phyloP scores from a whole-genome alignment of 352 stramenopile species.

The Globisporangium heterothallicum region DNA sequence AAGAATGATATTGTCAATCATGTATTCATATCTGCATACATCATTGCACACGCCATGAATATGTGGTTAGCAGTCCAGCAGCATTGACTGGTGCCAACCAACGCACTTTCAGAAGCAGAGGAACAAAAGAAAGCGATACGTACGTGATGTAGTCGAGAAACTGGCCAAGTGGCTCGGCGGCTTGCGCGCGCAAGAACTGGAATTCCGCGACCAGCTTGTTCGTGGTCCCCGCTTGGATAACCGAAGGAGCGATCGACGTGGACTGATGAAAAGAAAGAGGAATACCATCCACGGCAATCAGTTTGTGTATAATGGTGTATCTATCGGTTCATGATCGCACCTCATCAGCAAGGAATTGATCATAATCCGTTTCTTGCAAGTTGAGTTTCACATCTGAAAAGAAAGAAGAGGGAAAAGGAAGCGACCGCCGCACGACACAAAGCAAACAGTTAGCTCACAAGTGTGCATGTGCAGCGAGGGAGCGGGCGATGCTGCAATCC shows the following conservation, averaged over 20 bases:
- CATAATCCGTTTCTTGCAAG: slow-evolving; percentile 98
- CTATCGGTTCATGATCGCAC: slow-evolving; percentile 33
- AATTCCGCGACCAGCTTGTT: slow-evolving; percentile 95
- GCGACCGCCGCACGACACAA: too few species aligned
- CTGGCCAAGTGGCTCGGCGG: slow-evolving; percentile 92
- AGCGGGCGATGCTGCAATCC: too few species aligned
- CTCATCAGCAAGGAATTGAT: slow-evolving; percentile 94
- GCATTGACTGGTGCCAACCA: too few species aligned
- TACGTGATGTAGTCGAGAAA: slow-evolving; percentile 99
- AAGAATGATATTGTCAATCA: slow-evolving; percentile 99
- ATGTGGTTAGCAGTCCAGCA: too few species aligned
- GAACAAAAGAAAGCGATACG: slow-evolving; percentile 12
- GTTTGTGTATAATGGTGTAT: too few species aligned
- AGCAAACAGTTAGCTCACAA: too few species aligned
- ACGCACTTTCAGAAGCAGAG: neutral
- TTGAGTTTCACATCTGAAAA: slow-evolving; percentile 90
- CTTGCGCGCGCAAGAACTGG: slow-evolving; percentile 95
- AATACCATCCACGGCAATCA: too few species aligned
- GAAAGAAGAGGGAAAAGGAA: too few species aligned
- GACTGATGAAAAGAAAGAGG: slow-evolving; percentile 49
- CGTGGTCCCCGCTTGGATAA: slow-evolving; percentile 84
- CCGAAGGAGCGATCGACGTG: slow-evolving; percentile 47
- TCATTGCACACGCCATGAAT: neutral
- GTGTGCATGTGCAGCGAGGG: too few species aligned
- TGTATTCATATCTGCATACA: slow-evolving; percentile 93